Percentiles rank a stretch among this genome's conserved stretches.
Evolutionary conservation across 352 stramenopile genomes (phyloP).

Genomic region (Halophytophthora polymorphica): DNA sequence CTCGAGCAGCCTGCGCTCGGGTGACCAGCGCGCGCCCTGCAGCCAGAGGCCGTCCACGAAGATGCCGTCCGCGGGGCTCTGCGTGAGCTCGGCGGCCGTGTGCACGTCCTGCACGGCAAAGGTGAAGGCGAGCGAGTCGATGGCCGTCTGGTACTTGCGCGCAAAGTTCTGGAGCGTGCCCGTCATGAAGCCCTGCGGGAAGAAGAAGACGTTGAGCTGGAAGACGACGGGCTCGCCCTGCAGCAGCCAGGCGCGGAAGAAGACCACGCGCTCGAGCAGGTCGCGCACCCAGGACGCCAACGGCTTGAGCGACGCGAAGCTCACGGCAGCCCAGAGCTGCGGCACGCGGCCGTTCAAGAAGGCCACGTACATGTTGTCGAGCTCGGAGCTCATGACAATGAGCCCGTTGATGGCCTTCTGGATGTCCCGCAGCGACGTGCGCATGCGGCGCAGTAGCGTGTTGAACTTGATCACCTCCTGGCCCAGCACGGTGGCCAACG

Average conservation of each 20-base stretch:
- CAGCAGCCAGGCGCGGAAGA: conserved; percentile 90
- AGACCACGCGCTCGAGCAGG: conserved; percentile 84
- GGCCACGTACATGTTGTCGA: conserved; percentile 96
- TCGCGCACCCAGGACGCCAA: conserved; percentile 92
- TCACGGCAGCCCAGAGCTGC: conserved; percentile 83
- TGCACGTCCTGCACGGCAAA: conserved; percentile 82
- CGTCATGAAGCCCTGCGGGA: conserved; percentile 96
- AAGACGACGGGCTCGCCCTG: conserved; percentile 91
- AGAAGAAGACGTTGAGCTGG: conserved; percentile 93
- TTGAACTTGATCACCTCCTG: conserved; percentile 97
- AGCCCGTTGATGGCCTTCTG: conserved; percentile 81
- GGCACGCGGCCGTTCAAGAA: conserved; percentile 92
- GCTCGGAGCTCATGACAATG: conserved; percentile 93
- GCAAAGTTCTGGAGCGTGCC: conserved; percentile 94
- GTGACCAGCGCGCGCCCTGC: conserved; percentile 87
- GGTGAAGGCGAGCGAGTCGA: conserved; percentile 92
- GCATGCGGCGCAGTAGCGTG: conserved; percentile 83
- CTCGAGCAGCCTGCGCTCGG: conserved; percentile 54
- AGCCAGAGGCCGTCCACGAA: conserved; percentile 90
- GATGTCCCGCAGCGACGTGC: conserved; percentile 73
- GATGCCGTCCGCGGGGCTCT: conserved; percentile 88
- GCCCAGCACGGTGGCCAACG: conserved; percentile 89
- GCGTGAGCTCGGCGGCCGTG: conserved; percentile 42
- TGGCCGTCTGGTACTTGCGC: conserved; percentile 93
- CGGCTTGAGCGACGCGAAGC: conserved; percentile 92